A percentile compares a stretch with the other conserved stretches of the same genome.
These are phyloP conservation scores for Escovopsis sp. DNA, from an alignment of 2,329 filamentous ascomycete genomes.

Conservation along the genomic window DNA sequence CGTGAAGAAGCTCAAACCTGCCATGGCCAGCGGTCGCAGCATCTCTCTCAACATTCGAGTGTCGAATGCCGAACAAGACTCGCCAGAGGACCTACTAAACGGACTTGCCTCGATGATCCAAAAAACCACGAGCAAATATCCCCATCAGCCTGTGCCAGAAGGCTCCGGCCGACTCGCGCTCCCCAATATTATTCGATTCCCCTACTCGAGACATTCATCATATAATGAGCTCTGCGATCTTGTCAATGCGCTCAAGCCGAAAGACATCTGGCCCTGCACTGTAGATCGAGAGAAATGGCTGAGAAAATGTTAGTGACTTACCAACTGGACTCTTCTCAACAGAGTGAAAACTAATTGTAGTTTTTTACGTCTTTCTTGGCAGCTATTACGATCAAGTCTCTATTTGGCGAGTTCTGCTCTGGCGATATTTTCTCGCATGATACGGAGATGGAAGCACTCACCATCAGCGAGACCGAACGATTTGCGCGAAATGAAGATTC, in stretches of 20 bases:
- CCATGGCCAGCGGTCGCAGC: conserved; percentile 11
- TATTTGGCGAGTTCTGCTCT: conserved; percentile 61
- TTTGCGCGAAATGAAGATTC: neutral
- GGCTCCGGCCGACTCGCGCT: conserved; percentile 10
- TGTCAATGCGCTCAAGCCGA: conserved; percentile 52
- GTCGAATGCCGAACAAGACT: conserved; percentile 6
- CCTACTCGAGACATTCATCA: conserved; percentile 82
- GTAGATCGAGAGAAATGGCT: conserved; percentile 49
- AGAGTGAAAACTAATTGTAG: neutral
- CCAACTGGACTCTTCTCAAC: neutral
- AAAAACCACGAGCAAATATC: neutral
- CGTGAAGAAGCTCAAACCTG: conserved; percentile 6
- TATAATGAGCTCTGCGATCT: conserved; percentile 65
- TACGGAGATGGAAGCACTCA: conserved; percentile 31
- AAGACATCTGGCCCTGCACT: conserved; percentile 73
- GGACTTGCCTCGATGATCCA: neutral
- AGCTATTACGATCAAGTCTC: conserved; percentile 44
- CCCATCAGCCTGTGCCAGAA: neutral
- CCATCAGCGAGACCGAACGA: neutral
- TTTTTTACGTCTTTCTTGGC: no score
- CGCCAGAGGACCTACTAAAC: conserved; percentile 4
- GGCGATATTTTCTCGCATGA: conserved; percentile 51
- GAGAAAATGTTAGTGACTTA: conserved; percentile 24
- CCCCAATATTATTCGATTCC: conserved; percentile 44
- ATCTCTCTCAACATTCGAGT: conserved; percentile 13